A percentile compares a stretch with the other conserved stretches of the same genome.
These are phyloP conservation scores for Leishmania turanica DNA, from an alignment of 208 protist species.

Conservation along the genomic window DNA sequence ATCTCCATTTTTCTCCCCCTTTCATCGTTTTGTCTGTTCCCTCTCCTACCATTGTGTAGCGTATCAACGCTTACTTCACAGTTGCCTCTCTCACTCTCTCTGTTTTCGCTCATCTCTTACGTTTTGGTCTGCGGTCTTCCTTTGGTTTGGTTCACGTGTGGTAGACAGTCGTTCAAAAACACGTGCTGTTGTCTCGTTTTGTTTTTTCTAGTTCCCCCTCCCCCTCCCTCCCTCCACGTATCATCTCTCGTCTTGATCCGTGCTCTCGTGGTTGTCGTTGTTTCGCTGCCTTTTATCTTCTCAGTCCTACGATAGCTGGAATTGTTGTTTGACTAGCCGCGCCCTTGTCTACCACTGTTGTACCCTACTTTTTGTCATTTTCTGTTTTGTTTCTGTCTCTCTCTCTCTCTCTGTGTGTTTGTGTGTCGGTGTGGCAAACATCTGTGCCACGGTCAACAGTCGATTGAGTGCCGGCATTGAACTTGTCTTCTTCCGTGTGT, in stretches of 20 bases:
- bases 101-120: not conserved
- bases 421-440: not conserved
- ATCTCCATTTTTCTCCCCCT: not conserved
- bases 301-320: not conserved
- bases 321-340: not conserved
- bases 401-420: not conserved
- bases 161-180: not conserved
- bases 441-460: not conserved
- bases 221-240: not conserved
- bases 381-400: not conserved
- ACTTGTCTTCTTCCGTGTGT: not conserved
- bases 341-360: not conserved
- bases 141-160: not conserved
- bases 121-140: not conserved
- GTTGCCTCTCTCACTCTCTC: not conserved
- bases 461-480: not conserved
- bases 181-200: not conserved
- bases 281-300: not conserved
- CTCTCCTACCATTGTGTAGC: not conserved
- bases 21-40: not conserved
- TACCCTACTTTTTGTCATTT: not conserved
- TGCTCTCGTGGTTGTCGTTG: not conserved
- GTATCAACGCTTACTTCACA: not conserved
- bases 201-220: not conserved
- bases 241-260: not conserved